These are phyloP conservation scores for Agaricus bisporus DNA, from an alignment of 768 basidiomycete genomes.

Conservation along the genomic window DNA sequence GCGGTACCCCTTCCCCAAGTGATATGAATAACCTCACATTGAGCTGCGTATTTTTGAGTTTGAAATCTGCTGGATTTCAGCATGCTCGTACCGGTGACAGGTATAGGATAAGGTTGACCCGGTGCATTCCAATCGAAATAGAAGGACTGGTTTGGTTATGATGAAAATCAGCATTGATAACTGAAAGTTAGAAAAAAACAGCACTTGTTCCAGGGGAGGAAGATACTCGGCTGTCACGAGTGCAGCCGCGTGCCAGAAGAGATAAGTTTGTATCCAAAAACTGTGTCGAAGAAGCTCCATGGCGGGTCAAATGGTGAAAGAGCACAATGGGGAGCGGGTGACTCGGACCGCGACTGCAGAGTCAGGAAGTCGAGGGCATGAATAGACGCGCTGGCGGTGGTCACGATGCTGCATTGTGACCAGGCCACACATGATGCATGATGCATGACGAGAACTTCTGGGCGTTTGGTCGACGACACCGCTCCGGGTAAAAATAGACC, in stretches of 20 bases:
- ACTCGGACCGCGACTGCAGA: too few relatives aligned
- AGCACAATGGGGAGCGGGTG: not conserved
- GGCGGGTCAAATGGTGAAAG: not conserved
- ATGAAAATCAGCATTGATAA: not conserved
- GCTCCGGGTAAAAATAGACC: not conserved
- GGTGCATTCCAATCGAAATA: conserved; percentile 36
- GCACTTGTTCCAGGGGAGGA: conserved; percentile 25
- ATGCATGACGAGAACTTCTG: too few relatives aligned
- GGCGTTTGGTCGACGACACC: too few relatives aligned
- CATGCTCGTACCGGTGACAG: conserved; percentile 29
- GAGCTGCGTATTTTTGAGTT: conserved; percentile 22
- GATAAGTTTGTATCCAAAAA: not conserved
- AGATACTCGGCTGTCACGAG: not conserved
- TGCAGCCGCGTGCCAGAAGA: not conserved
- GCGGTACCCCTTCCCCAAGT: conserved; percentile 33
- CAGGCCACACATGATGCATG: too few relatives aligned
- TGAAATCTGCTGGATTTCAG: not conserved
- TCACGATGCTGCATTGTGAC: too few relatives aligned
- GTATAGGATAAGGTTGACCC: conserved; percentile 29
- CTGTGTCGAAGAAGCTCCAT: not conserved
- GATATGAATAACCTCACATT: conserved; percentile 39
- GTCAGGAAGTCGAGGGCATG: not conserved
- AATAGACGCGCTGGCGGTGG: too few relatives aligned
- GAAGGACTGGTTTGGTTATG: conserved; percentile 28
- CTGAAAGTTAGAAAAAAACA: not conserved